Base-by-base conservation (phyloP, 805 yeast genomes). In the Torulaspora gathmanii region DNA sequence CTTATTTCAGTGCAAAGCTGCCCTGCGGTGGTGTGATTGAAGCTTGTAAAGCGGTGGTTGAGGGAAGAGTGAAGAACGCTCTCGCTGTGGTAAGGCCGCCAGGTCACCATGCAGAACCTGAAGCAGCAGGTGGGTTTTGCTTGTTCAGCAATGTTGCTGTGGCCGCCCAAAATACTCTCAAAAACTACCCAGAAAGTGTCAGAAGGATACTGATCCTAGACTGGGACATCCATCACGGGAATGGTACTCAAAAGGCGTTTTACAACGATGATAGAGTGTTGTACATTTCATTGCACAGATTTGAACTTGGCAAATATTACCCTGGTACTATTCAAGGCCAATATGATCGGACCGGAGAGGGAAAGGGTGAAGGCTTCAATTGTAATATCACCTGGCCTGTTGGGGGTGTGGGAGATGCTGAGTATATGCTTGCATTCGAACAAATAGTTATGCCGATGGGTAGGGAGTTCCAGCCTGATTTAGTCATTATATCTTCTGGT, bases 171-270 rank as follows among this genome's bases (percentile, higher is more conserved):
- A 80, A 83, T 47, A 83, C 90, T 51, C 69, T 93, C 46, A 81
- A 81, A 54, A 73, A 77, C 45, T 91, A 88, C 64, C 96, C 97
- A 0, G 97, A 91, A 57, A 77, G 87, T 20, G 95, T 91, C 5
- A 73, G 95, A 51, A 78, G 78, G 55, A 86, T 93, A 31, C 79
- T 88, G 46, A 82, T 93, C 47, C 60, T 90, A 17, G 99, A 93
- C 65, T 93, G 99, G 99, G 99, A 93, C 66, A 89, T 93, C 38
- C 99, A 93, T 67, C 99, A 93, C 65, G 99, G 99, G 20, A 93
- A 93, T 65, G 99, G 99, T 31, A 93, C 99, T 1, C 99, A 93
- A 65, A 83, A 85, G 62, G 88, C 95, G 2, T 93, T 93, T 56
- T 79, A 79, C 54, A 78, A 86, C 52, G 96, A 93, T 61, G 95